Base-by-base conservation (phyloP, 306 rosid species). In the Cajanus cajan region DNA sequence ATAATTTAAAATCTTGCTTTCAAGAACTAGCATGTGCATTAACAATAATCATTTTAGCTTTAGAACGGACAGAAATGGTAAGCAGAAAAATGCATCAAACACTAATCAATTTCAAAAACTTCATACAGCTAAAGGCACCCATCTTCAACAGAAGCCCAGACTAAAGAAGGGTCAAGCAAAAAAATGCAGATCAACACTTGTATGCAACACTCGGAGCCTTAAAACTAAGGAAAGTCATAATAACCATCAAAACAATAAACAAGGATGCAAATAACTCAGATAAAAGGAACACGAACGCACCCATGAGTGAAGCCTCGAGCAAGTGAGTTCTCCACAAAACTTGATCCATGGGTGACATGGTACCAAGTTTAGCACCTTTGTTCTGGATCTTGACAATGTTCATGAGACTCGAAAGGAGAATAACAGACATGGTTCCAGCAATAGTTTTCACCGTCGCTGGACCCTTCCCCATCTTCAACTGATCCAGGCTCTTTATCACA, bases 281-380 rank as follows among this genome's bases (percentile, higher is more conserved):
- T 43, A 22, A 76, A 50, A 63, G 21, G 33, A 51, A 13, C 6
- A 79, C 16, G 43, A 87, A 67, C 87, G 24, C 73, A 95, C 99
- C 93, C 85, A 93, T 87, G 2, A 95, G 91, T 11, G 98, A 92
- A 83, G 98, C 97, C 86, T 95, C 97, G 8, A 95, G 96, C 91
- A 95, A 81, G 81, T 95, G 98, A 68, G 98, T 91, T 83, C 98
- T 95, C 96, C 97, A 95, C 4, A 95, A 87, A 87, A 92, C 98
- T 79, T 94, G 97, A 89, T 95, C 98, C 98, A 95, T 95, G 25
- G 98, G 98, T 8, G 98, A 95, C 98, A 95, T 92, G 16, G 97
- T 88, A 4, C 98, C 97, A 76, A 95, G 93, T 85, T 91, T 95
- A 65, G 91, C 97, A 76, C 98, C 98, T 83, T 93, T 92, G 78